Conservation (phyloP, 1,284 basidiomycete species). For the Ceratobasidium theobromae region DNA sequence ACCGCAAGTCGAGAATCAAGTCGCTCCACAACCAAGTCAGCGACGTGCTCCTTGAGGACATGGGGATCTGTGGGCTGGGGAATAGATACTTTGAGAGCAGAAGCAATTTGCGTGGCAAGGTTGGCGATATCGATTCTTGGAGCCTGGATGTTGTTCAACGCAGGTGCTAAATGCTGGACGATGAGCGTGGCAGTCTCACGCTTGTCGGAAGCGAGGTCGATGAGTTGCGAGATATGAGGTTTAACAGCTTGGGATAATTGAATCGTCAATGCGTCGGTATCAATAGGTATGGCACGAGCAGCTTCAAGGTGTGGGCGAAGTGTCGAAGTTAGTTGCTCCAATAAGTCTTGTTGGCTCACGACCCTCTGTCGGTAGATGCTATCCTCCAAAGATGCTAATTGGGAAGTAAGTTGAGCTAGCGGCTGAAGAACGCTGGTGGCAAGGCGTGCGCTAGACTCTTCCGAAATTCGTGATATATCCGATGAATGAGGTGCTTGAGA, state of each 20-base stretch:
- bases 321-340: conserved; percentile 49
- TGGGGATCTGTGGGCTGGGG: conserved; percentile 70
- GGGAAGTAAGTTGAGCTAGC: conserved; percentile 60
- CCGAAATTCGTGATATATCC: conserved; percentile 44
- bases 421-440: conserved; percentile 59
- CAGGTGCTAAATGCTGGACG: conserved; percentile 67
- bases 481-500: not conserved
- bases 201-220: conserved; percentile 82
- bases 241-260: conserved; percentile 79
- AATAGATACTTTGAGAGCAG: conserved; percentile 67
- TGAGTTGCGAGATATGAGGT: conserved; percentile 80
- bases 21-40: conserved; percentile 79
- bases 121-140: conserved; percentile 55
- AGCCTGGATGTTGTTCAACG: conserved; percentile 54
- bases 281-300: conserved; percentile 62
- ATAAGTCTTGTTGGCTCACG: conserved; percentile 31
- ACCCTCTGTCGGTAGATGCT: conserved; percentile 16
- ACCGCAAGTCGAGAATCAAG: conserved; percentile 75
- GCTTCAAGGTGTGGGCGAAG: conserved; percentile 62
- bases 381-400: conserved; percentile 55
- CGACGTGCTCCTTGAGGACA: conserved; percentile 81
- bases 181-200: conserved; percentile 79
- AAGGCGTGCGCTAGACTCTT: conserved; percentile 58
- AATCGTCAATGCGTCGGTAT: conserved; percentile 72
- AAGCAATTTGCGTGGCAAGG: conserved; percentile 58